These are phyloP conservation scores for Cladosporium colombiae DNA, from an alignment of 2,329 filamentous ascomycete genomes.

Conservation along the genomic window DNA sequence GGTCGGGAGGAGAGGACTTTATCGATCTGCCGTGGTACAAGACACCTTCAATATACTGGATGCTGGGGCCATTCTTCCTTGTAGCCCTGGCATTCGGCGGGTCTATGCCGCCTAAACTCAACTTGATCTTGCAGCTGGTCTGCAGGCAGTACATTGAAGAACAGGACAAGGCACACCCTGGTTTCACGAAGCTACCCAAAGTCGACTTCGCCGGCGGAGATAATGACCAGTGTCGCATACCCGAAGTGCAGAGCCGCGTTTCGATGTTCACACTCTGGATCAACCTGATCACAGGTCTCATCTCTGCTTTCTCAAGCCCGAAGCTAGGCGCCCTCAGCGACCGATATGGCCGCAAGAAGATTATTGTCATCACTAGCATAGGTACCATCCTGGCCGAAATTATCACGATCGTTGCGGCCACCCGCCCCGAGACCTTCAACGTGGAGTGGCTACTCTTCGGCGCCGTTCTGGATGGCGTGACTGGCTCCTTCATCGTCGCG, in stretches of 20 bases:
- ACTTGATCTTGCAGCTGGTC: conserved; percentile 79
- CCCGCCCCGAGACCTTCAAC: conserved; percentile 69
- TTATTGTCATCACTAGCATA: conserved; percentile 71
- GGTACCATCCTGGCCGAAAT: conserved; percentile 76
- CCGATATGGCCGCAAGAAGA: conserved; percentile 73
- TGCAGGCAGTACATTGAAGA: conserved; percentile 82
- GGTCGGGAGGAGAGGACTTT: conserved; percentile 52
- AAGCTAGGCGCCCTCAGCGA: conserved; percentile 85
- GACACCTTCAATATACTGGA: conserved; percentile 73
- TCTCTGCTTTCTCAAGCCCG: conserved; percentile 80
- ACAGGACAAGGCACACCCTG: conserved; percentile 58
- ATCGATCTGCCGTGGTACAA: conserved; percentile 62
- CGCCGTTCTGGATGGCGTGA: conserved; percentile 75
- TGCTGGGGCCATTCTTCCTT: conserved; percentile 76
- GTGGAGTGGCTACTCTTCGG: conserved; percentile 80
- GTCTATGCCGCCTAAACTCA: conserved; percentile 80
- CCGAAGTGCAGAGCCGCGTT: conserved; percentile 74
- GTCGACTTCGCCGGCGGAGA: conserved; percentile 64
- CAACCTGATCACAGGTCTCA: conserved; percentile 70
- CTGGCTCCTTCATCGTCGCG: conserved; percentile 84
- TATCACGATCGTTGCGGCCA: conserved; percentile 76
- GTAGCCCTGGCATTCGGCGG: conserved; percentile 87
- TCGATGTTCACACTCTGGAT: conserved; percentile 77
- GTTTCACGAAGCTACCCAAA: conserved; percentile 59
- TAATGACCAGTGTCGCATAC: conserved; percentile 75